Evolutionary conservation across 2,329 filamentous ascomycete species (phyloP), one percentile per base, ranked within the genome.

Genomic region (Fusarium musae): DNA sequence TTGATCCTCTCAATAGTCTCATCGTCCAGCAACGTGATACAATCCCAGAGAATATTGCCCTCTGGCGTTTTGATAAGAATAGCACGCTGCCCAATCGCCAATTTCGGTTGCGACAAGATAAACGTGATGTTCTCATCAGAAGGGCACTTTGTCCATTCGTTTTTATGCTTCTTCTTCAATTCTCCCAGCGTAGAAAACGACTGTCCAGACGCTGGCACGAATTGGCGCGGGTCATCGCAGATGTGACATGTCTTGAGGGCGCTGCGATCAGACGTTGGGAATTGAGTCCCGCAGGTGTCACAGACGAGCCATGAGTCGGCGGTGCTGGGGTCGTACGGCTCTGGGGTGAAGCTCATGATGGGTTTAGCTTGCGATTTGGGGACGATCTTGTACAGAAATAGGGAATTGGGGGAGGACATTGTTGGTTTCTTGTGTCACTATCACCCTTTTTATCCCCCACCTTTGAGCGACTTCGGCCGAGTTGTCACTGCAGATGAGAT

Each of bases 31-130:
- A 90, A 89, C 1, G 93, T 87, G 63, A 96, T 84, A 70, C 92
- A 90, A 81, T 96, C 94, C 93, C 93, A 97, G 4, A 96, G 87
- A 3, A 96, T 81, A 79, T 95, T 95, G 1, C 93, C 93, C 0
- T 81, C 66, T 0, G 88, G 84, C 0, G 92, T 93, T 56, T 87
- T 85, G 17, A 96, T 83, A 5, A 97, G 84, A 52, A 95, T 87
- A 26, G 91, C 91, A 37, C 93, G 87, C 81, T 96, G 91, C 2
- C 93, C 93, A 71, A 96, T 96, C 60, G 85, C 93, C 68, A 95
- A 83, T 79, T 91, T 85, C 36, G 89, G 90, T 42, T 83, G 80
- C 0, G 88, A 88, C 54, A 78, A 78, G 62, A 90, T 85, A 59
- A 82, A 85, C 30, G 82, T 83, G 57, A 90, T 79, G 17, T 80